Percentiles rank a stretch among this genome's conserved stretches.
phyloP scores from a whole-genome alignment of 768 basidiomycete genomes.

The Hygrocybe punicea region DNA sequence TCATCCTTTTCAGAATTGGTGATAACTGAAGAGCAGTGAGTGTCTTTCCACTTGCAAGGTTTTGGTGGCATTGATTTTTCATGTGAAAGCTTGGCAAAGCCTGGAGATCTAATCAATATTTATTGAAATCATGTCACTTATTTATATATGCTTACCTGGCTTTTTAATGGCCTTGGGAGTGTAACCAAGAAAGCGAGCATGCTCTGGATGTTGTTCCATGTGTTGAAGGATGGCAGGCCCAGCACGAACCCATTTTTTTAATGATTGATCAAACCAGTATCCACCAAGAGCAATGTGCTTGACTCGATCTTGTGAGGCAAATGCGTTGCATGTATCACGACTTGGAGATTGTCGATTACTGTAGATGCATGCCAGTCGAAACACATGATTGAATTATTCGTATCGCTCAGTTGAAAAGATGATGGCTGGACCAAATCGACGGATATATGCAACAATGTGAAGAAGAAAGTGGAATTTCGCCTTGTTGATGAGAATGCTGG shows the following conservation, averaged over 20 bases:
- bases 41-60: too few species aligned
- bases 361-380: constrained; percentile 32
- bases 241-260: constrained; percentile 2
- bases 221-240: background rate
- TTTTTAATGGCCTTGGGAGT: background rate
- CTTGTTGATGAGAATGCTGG: constrained; percentile 25
- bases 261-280: constrained; percentile 20
- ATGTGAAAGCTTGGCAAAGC: too few species aligned
- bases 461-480: constrained; percentile 34
- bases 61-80: too few species aligned
- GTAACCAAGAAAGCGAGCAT: background rate
- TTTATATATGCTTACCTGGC: too few species aligned
- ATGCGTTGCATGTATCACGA: constrained; percentile 29
- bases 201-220: background rate
- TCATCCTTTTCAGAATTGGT: too few species aligned
- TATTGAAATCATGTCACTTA: too few species aligned
- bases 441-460: constrained; percentile 28
- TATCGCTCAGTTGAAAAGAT: constrained; percentile 37
- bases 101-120: too few species aligned
- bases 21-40: too few species aligned
- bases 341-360: constrained; percentile 39
- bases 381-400: constrained; percentile 41
- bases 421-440: constrained; percentile 34
- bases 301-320: constrained; percentile 27
- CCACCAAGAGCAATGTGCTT: constrained; percentile 36